Evolutionary conservation across 352 stramenopile species (phyloP).

Genomic region (Pseudoperonospora humuli): DNA sequence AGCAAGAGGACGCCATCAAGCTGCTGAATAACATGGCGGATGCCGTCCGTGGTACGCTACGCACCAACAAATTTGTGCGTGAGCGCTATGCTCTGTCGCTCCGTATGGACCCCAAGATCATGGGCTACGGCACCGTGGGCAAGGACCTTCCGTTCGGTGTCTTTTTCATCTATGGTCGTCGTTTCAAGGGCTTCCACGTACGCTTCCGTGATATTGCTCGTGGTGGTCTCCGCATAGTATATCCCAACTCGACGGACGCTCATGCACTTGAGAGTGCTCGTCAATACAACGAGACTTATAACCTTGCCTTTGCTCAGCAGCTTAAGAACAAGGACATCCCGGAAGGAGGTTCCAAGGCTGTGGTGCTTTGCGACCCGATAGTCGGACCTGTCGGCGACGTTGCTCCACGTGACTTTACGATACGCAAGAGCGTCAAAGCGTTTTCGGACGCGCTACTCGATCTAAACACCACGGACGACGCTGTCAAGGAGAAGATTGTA

Average conservation of each 20-base stretch:
- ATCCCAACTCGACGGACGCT: slow-evolving; percentile 51
- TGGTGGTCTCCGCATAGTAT: slow-evolving; percentile 71
- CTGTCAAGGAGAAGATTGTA: slow-evolving; percentile 62
- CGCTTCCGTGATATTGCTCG: slow-evolving; percentile 79
- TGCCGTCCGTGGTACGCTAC: slow-evolving; percentile 61
- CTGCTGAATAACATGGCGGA: slow-evolving; percentile 77
- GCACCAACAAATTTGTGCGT: slow-evolving; percentile 78
- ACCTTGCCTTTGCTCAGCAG: slow-evolving; percentile 78
- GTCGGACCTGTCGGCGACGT: slow-evolving; percentile 66
- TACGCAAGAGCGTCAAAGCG: slow-evolving; percentile 96
- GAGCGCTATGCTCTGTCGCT: slow-evolving; percentile 78
- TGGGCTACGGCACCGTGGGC: slow-evolving; percentile 72
- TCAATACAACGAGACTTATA: slow-evolving; percentile 82
- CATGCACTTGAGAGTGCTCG: slow-evolving; percentile 58
- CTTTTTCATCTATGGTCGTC: slow-evolving; percentile 94
- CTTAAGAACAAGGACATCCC: slow-evolving; percentile 88
- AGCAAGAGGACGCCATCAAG: slow-evolving; percentile 63
- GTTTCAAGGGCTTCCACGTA: slow-evolving; percentile 91
- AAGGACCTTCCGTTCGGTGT: slow-evolving; percentile 92
- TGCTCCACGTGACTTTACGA: slow-evolving; percentile 79
- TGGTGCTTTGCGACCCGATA: slow-evolving; percentile 72
- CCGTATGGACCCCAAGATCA: slow-evolving; percentile 68
- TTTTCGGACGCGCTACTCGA: slow-evolving; percentile 88
- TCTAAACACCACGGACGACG: slow-evolving; percentile 66
- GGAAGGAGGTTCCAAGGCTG: slow-evolving; percentile 77